Evolutionary conservation across 208 protist species (phyloP), one percentile per base, ranked within the genome.

Genomic region (Leishmania tarentolae): DNA sequence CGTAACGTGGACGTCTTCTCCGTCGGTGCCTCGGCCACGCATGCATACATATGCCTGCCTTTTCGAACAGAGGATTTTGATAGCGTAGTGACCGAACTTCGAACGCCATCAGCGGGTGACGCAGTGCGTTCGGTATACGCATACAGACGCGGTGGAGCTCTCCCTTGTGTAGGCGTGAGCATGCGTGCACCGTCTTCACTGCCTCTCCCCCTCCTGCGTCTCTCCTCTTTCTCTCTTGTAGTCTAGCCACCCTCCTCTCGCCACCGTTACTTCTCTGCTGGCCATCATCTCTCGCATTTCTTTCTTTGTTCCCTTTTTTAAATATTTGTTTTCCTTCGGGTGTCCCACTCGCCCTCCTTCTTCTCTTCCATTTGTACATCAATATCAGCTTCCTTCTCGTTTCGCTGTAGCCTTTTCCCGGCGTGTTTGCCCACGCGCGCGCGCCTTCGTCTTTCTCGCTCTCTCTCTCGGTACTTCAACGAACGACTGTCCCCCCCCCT

Each of bases 121-220:
- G 44, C 28, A 73, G 69, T 73, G 69, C 69, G 44, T 73, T 21
- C 9, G 44, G 19, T 37, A 46, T 73, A 73, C 44, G 44, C 69
- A 73, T 24, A 52, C 44, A 53, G 31, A 47, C 69, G 13, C 28
- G 69, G 69, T 53, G 69, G 44, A 53, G 69, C 28, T 44, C 44
- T 73, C 40, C 44, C 40, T 73, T 73, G 19, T 35, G 69, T 52
- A n/a, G 69, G 42, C 31, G 69, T 52, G 69, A 31, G 69, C 44
- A 44, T 47, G 69, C 40, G 68, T 73, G 69, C 44, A 7, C 42
- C 69, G 69, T 47, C 44, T 73, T 73, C 69, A 21, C 44, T 24
- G 24, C 11, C 69, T 52, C 9, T 35, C 11, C 11, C 40, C 47
- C 50, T 63, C 72, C 50, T 44, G 35, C 72, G 35, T 63, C 52